Base-by-base conservation (phyloP, 441 rosid species). In the Mallotus japonicus region DNA sequence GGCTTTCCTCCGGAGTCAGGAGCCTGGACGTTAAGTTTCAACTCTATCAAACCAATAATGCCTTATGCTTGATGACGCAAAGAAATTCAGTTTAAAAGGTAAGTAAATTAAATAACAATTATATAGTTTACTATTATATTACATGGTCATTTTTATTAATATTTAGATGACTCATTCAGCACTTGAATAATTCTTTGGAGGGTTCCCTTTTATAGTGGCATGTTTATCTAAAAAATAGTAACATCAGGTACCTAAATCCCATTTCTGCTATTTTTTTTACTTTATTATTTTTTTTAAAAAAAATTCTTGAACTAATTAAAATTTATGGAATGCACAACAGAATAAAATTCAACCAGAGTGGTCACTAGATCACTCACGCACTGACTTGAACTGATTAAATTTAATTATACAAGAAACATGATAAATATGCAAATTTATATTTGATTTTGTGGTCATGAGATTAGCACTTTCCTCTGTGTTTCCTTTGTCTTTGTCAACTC, bases 61-160 rank as follows among this genome's bases (percentile, higher is more conserved):
- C 28, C 54, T 71, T 47, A 66, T 72, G 73, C 63, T 55, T 65
- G 62, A 64, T 82, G 87, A 82, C 80, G 79, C 77, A 9, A 82
- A 62, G 73, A 57, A 80, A 65, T 75, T 73, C 73, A 79, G 84
- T 86, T 82, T 76, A 82, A 82, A 86, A 84, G 84, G 69, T 66
- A 76, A 70, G 65, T 46, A 67, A 74, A 65, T 73, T 67, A 62
- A 78, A 62, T 37, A 69, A 47, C 8, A 59, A 47, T 17, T 68
- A 15, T 9, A 34, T 3, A 34, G 40, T 53, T 69, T 62, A 61
- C 40, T 73, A 64, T 49, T 55, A 51, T 54, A 37, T 71, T 72
- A 34, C 40, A 34, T 34, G 40, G 40, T 34, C 40, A 34, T 34
- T 34, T 34, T 34, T 34, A 24, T 34, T 34, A 64, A 37, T 69